Base-by-base conservation (phyloP, 768 basidiomycete genomes). In the Trametes maxima region DNA sequence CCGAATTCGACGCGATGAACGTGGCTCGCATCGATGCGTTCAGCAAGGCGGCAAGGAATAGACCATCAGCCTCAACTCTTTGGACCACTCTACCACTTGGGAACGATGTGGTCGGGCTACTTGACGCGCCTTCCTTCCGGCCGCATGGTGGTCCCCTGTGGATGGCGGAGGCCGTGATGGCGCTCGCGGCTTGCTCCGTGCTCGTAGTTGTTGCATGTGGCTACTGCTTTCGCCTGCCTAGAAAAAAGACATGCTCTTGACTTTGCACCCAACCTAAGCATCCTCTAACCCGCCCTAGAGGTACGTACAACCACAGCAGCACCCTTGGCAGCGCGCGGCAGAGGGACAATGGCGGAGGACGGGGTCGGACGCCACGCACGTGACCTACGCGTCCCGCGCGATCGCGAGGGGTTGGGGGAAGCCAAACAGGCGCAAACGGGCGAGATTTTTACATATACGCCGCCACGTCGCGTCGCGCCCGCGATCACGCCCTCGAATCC, bases 381-480 rank as follows among this genome's bases (percentile, higher is more conserved):
- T 64, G 62, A 59, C 17, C 57, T 53, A 28, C 49, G 33, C 39
- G 51, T 12, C 6, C 19, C n/a, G 25, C 22, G 8, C 8, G 28
- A 33, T 33, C 28, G 28, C 28, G 28, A 33, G 28, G 19, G 25
- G 47, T 58, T 50, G 54, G 54, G 35, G 53, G 60, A 54, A 56
- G 54, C 47, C 57, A 64, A 64, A 64, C 53, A 64, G 37, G 25
- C 14, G 53, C 62, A 64, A 64, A 64, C 49, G 48, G 40, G 45
- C 7, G 12, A 50, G 57, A 54, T 47, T 58, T 33, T 63, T 43
- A 33, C 40, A 39, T 56, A 59, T 54, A 39, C 42, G 17, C 46
- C 44, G 61, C 56, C 61, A 58, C 62, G 60, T 63, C 62, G 57
- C 62, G 62, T 59, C 62, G 62, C 53, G 62, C 62, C 51, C 56